Evolutionary conservation across 495 filamentous ascomycete genomes (phyloP).

Genomic region (Podospora pseudocomata): DNA sequence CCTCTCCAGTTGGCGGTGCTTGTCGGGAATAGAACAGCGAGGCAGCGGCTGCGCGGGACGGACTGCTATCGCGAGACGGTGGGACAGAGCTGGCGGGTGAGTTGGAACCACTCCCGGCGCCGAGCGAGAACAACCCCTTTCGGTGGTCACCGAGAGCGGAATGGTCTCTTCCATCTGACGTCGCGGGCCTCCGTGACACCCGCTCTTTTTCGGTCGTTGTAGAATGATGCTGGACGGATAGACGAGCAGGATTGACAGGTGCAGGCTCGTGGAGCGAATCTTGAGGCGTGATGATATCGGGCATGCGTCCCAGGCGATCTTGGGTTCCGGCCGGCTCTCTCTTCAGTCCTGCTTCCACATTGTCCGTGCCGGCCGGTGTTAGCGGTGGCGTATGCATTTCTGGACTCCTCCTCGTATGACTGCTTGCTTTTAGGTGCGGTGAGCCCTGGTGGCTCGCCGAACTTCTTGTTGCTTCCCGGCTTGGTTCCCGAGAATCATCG

Average conservation of each 20-base stretch:
- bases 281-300: constrained; percentile 59
- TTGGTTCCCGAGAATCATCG: constrained; percentile 35
- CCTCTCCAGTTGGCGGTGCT: constrained; percentile 75
- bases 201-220: constrained; percentile 25
- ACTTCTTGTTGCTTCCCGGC: constrained; percentile 34
- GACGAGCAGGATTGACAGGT: constrained; percentile 27
- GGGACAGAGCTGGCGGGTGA: constrained; percentile 62
- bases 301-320: constrained; percentile 42
- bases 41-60: constrained; percentile 56
- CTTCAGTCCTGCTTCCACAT: constrained; percentile 30
- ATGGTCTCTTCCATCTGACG: constrained; percentile 40
- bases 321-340: constrained; percentile 28
- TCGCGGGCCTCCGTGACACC: constrained; percentile 36
- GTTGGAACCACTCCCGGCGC: constrained; percentile 55
- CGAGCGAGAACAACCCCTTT: constrained; percentile 68
- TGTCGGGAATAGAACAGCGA: constrained; percentile 60
- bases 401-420: constrained; percentile 39
- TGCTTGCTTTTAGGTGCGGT: constrained; percentile 41
- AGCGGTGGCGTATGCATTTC: constrained; percentile 84
- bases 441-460: constrained; percentile 39
- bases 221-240: constrained; percentile 15
- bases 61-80: constrained; percentile 61
- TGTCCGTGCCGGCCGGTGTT: constrained; percentile 71
- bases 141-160: constrained; percentile 46
- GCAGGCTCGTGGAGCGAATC: constrained; percentile 43